Percentiles rank a stretch among this genome's conserved stretches.
These are phyloP conservation scores for Acer yangbiense DNA, from an alignment of 345 rosid genomes.

Conservation along the genomic window DNA sequence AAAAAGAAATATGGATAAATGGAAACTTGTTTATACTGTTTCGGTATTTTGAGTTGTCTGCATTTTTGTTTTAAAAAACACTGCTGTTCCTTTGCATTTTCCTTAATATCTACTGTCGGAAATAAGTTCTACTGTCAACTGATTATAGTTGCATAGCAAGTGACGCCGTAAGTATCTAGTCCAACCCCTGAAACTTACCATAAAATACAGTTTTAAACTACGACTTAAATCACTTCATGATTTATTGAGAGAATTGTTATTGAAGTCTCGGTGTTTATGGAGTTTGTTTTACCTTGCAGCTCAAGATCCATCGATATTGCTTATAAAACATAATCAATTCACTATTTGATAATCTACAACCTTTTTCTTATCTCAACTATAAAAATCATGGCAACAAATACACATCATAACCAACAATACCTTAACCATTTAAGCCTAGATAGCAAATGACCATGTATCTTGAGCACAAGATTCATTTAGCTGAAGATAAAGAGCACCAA, in stretches of 20 bases:
- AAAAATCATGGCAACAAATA: background rate
- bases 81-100: background rate
- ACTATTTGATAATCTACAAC: background rate
- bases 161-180: too few species aligned
- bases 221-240: background rate
- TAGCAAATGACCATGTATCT: background rate
- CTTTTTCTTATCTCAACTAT: background rate
- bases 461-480: background rate
- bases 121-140: too few species aligned
- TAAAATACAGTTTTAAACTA: too few species aligned
- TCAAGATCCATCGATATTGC: background rate
- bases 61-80: background rate
- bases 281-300: background rate
- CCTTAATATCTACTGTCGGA: background rate
- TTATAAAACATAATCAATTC: background rate
- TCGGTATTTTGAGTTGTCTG: background rate
- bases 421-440: conserved; percentile 4
- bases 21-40: background rate
- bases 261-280: background rate
- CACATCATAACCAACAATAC: background rate
- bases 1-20: background rate
- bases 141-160: too few species aligned
- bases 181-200: too few species aligned
- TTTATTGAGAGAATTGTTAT: background rate
- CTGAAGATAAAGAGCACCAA: background rate